phyloP scores from a whole-genome alignment of 805 yeast genomes.

The Metschnikowia anglica region DNA sequence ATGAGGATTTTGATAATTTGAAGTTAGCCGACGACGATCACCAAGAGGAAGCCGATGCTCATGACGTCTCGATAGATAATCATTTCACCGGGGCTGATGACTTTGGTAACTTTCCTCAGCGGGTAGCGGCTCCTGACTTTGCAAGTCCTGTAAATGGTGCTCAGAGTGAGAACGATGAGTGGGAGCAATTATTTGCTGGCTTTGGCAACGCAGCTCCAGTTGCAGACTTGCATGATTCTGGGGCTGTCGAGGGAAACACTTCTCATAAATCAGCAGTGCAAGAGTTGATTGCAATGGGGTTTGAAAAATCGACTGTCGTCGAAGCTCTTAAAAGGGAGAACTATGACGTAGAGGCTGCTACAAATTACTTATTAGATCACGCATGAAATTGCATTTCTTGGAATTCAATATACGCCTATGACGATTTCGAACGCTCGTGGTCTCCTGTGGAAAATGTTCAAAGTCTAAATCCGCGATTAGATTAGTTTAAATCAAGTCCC shows the following conservation, averaged over 20 bases:
- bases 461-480: not conserved
- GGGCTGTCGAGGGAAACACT: constrained; percentile 6
- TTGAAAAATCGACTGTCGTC: constrained; percentile 60
- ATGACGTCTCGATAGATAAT: constrained; percentile 32
- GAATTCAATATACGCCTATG: not conserved
- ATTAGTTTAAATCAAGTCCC: constrained; percentile 5
- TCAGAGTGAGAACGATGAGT: constrained; percentile 60
- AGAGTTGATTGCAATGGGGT: constrained; percentile 90
- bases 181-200: constrained; percentile 93
- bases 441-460: too few relatives aligned
- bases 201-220: constrained; percentile 54
- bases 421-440: too few relatives aligned
- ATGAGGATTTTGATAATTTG: constrained; percentile 40
- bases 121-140: constrained; percentile 14
- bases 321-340: constrained; percentile 66
- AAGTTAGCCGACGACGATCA: constrained; percentile 32
- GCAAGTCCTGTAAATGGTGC: constrained; percentile 7
- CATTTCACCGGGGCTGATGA: constrained; percentile 41
- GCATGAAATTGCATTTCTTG: constrained; percentile 39
- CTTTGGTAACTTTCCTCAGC: constrained; percentile 17
- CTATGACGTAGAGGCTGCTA: constrained; percentile 84
- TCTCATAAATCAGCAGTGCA: constrained; percentile 61
- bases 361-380: constrained; percentile 75
- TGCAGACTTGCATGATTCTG: not conserved
- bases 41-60: constrained; percentile 29